phyloP scores from a whole-genome alignment of 805 yeast species.

The Yarrowia sp. region DNA sequence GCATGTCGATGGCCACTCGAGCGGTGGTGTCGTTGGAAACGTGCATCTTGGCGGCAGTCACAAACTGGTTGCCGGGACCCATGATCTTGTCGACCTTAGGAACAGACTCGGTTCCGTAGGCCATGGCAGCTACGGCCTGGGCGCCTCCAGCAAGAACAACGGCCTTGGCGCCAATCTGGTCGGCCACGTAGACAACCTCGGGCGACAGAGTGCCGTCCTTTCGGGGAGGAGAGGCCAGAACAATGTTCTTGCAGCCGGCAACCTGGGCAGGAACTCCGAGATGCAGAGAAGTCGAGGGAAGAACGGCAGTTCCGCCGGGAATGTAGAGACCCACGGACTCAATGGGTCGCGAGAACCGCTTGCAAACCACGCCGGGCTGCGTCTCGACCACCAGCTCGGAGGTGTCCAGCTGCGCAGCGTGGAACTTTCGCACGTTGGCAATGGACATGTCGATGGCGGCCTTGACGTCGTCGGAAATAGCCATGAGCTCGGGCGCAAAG shows the following conservation, averaged over 20 bases:
- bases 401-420: constrained; percentile 76
- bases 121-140: constrained; percentile 98
- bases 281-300: constrained; percentile 98
- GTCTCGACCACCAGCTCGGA: constrained; percentile 82
- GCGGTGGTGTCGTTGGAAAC: constrained; percentile 95
- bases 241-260: constrained; percentile 91
- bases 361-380: constrained; percentile 88
- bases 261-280: constrained; percentile 97
- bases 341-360: constrained; percentile 92
- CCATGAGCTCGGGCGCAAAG: constrained; percentile 73
- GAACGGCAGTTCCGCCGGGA: constrained; percentile 98
- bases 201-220: constrained; percentile 91
- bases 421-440: constrained; percentile 86
- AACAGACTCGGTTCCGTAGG: constrained; percentile 91
- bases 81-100: constrained; percentile 94
- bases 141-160: constrained; percentile 99
- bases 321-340: constrained; percentile 93
- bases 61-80: constrained; percentile 99
- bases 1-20: constrained; percentile 96
- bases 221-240: constrained; percentile 94
- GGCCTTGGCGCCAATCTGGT: constrained; percentile 85
- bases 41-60: constrained; percentile 98
- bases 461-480: constrained; percentile 68
- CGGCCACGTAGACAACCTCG: constrained; percentile 96
- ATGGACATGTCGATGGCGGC: constrained; percentile 86